These are phyloP conservation scores for Macadamia tetraphylla DNA, from an alignment of 164 flowering plant genomes.

Conservation along the genomic window DNA sequence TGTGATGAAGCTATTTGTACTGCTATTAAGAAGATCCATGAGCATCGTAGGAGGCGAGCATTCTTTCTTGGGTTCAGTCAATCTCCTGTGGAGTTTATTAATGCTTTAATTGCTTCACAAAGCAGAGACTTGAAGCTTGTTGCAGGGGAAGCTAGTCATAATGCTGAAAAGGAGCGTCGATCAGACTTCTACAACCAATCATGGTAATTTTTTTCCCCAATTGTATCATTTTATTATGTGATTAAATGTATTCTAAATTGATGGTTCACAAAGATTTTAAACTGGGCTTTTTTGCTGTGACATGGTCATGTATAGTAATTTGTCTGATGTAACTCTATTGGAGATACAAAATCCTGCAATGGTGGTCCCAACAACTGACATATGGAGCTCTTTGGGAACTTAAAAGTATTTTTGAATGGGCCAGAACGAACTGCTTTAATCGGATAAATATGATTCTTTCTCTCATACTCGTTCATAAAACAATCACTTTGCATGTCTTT, in stretches of 20 bases:
- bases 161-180: conserved; percentile 61
- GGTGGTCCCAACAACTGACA: no score
- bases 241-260: background rate
- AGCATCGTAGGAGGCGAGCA: conserved; percentile 64
- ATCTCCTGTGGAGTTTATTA: conserved; percentile 84
- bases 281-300: background rate
- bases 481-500: no score
- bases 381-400: no score
- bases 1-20: conserved; percentile 63
- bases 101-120: conserved; percentile 76
- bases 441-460: no score
- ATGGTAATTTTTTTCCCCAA: conserved; percentile 41
- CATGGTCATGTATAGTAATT: no score
- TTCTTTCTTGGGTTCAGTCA: conserved; percentile 90
- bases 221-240: background rate
- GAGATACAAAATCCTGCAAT: no score
- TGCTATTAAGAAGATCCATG: conserved; percentile 71
- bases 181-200: conserved; percentile 77
- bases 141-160: conserved; percentile 62
- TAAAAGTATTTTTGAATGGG: no score
- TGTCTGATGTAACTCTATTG: no score
- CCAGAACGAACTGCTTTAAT: no score
- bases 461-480: no score
- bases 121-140: conserved; percentile 73
- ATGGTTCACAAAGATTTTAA: background rate